Percentiles rank a stretch among this genome's conserved stretches.
These are phyloP conservation scores for Trichosporon faecale DNA, from an alignment of 1,284 basidiomycete genomes.

Conservation along the genomic window DNA sequence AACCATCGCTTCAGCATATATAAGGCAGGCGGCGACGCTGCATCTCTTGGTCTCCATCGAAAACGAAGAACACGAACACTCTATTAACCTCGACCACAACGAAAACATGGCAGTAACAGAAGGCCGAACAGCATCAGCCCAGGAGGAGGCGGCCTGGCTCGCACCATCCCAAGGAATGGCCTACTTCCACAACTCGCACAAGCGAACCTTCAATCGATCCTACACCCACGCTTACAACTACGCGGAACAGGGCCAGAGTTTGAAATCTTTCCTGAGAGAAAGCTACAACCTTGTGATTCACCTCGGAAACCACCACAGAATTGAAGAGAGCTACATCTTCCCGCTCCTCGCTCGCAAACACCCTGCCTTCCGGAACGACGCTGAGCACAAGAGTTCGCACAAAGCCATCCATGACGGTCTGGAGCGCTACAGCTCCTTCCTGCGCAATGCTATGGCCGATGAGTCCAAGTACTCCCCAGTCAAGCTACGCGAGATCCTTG, in stretches of 20 bases:
- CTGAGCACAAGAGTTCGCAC: conserved; percentile 61
- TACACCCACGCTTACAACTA: conserved; percentile 19
- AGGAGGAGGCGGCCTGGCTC: conserved; percentile 14
- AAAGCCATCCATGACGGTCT: conserved; percentile 65
- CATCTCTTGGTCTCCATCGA: not conserved
- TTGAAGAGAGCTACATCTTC: conserved; percentile 61
- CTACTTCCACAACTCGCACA: conserved; percentile 20
- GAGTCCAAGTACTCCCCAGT: conserved; percentile 59
- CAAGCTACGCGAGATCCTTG: conserved; percentile 61
- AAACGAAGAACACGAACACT: not conserved
- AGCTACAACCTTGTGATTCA: conserved; percentile 41
- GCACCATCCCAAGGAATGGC: conserved; percentile 11
- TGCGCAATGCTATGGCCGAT: conserved; percentile 56
- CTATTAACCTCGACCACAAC: not conserved
- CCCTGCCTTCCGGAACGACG: conserved; percentile 57
- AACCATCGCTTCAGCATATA: no score
- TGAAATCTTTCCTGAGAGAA: conserved; percentile 13
- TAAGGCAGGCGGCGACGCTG: not conserved
- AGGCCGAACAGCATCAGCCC: not conserved
- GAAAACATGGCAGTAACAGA: not conserved
- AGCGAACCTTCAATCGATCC: conserved; percentile 13
- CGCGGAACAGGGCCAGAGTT: not conserved
- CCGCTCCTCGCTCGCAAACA: conserved; percentile 63
- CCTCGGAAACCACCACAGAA: conserved; percentile 65
- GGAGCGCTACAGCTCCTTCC: conserved; percentile 57